Percentiles rank a stretch among this genome's conserved stretches.
Evolutionary conservation across 306 rosid genomes (phyloP).

Genomic region (Macrotyloma uniflorum): DNA sequence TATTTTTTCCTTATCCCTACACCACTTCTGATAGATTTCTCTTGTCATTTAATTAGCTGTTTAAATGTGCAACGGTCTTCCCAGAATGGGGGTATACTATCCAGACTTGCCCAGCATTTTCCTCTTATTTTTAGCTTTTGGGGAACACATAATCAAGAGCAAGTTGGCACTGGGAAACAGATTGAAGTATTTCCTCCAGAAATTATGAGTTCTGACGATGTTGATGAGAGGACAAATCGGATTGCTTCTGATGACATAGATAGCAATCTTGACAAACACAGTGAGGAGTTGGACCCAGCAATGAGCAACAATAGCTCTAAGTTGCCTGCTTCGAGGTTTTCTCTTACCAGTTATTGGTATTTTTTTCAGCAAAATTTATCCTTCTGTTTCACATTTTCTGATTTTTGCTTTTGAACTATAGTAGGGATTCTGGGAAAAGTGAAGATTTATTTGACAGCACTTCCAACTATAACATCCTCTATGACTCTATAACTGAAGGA

Average conservation of each 20-base stretch:
- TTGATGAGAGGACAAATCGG: conserved; percentile 39
- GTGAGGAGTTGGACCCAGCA: conserved; percentile 43
- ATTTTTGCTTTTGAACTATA: conserved; percentile 37
- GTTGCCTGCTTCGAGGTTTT: conserved; percentile 60
- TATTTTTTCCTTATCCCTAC: conserved; percentile 8
- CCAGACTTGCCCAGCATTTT: conserved; percentile 73
- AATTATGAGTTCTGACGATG: conserved; percentile 37
- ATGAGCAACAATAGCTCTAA: conserved; percentile 37
- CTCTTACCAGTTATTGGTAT: neutral
- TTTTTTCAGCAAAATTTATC: neutral
- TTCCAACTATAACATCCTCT: conserved; percentile 43
- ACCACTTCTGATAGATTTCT: conserved; percentile 40
- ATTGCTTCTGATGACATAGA: conserved; percentile 43
- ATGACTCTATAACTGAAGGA: conserved; percentile 55
- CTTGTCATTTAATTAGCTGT: conserved; percentile 46
- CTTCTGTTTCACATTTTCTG: conserved; percentile 15
- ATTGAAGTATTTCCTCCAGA: conserved; percentile 38
- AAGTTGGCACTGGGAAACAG: conserved; percentile 44
- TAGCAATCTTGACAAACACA: conserved; percentile 37
- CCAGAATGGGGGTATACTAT: conserved; percentile 63
- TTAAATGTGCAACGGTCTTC: conserved; percentile 47
- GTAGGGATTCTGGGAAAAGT: conserved; percentile 53
- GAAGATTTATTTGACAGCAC: conserved; percentile 47
- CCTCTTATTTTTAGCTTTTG: conserved; percentile 72
- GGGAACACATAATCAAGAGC: conserved; percentile 47